Base-by-base conservation (phyloP, 495 filamentous ascomycete genomes). In the Pyrenula massariospora region DNA sequence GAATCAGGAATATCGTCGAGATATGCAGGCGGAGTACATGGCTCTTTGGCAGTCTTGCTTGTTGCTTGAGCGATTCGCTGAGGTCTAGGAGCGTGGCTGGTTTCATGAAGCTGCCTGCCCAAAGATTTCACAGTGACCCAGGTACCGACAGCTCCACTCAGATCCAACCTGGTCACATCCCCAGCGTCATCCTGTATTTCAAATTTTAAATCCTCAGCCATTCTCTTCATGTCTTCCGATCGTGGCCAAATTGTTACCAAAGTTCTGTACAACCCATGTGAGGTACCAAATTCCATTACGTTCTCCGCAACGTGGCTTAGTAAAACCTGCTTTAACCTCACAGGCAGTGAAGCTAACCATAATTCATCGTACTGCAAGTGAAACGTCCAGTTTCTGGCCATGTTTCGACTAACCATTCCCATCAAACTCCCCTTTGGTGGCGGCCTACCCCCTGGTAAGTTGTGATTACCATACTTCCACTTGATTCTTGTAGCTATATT, bases 301-400 rank as follows among this genome's bases (percentile, higher is more conserved):
- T 82, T 80, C 0, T 80, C 62, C 2, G 75, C 77, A 12, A 92
- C 62, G 62, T 89, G 86, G 50, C 77, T 77, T 10, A 93, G 62
- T 25, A 95, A 61, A 0, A 78, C 63, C 23, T 73, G 63, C 55
- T 89, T 84, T 2, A 90, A 60, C 47, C 77, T 78, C 2, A 68
- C 73, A 0, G 87, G 85, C 3, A 92, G 61, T 12, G 79, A 70
- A 2, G 81, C 77, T 2, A 93, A 69, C 59, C 86, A 83, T 53
- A 84, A 70, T 42, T 77, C 82, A 61, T 89, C 82, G 61, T 86
- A 89, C 20, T 78, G 71, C 15, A 78, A 55, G 63, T 91, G 81
- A 62, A 79, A 84, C 1, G 77, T 70, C 88, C 87, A 95, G 54
- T 87, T 77, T n/a, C 64, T 59, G 1, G 81, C 85, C 63, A 93